Percentiles rank a stretch among this genome's conserved stretches.
Conservation (phyloP, 148 eudicot genomes). For the Cornus controversa region DNA sequence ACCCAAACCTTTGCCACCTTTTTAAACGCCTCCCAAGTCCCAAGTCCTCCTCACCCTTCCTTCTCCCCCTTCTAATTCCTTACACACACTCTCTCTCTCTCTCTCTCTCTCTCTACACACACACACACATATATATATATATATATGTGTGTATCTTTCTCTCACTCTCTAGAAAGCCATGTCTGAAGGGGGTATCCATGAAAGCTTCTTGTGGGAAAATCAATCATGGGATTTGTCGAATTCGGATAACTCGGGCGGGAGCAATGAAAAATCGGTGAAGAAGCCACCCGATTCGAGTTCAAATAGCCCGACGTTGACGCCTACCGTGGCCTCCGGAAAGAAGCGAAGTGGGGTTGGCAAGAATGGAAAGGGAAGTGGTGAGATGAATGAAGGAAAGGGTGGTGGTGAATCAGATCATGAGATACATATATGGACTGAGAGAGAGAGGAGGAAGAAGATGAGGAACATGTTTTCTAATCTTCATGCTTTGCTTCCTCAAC, state of each 20-base stretch:
- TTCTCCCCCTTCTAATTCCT: neutral
- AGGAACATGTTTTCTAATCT: conserved; percentile 62
- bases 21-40: conserved; percentile 6
- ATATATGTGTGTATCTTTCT: neutral
- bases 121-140: no score
- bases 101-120: neutral
- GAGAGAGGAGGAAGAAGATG: conserved; percentile 93
- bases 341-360: conserved; percentile 6
- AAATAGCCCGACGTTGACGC: conserved; percentile 15
- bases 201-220: conserved; percentile 26
- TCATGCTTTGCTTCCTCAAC: conserved; percentile 67
- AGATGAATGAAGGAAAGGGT: conserved; percentile 13
- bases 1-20: conserved; percentile 11
- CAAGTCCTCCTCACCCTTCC: neutral
- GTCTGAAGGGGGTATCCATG: conserved; percentile 21
- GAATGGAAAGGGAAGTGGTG: conserved; percentile 14
- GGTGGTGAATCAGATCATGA: conserved; percentile 47
- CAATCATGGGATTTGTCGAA: conserved; percentile 24
- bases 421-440: conserved; percentile 68
- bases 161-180: conserved; percentile 12
- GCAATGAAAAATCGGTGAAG: neutral
- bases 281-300: conserved; percentile 16
- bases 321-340: conserved; percentile 1
- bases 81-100: conserved; percentile 3
- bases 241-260: conserved; percentile 13